Evolutionary conservation across 2,329 filamentous ascomycete species (phyloP).

Genomic region (Paecilomyces variotii): DNA sequence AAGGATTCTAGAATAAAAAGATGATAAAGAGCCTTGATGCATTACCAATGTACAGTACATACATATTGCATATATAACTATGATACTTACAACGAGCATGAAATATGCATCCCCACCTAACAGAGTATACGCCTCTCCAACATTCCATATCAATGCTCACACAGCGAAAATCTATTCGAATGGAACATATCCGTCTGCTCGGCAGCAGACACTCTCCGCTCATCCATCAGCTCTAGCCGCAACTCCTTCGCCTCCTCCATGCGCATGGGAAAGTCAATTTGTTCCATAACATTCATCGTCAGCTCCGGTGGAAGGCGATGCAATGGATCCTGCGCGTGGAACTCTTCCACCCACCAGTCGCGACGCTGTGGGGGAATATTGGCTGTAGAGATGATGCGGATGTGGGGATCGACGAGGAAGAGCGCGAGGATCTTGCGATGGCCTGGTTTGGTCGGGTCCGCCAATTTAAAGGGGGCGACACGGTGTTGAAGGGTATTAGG

Average conservation of each 20-base stretch:
- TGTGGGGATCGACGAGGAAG: slow-evolving; percentile 18
- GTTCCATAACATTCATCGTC: slow-evolving; percentile 18
- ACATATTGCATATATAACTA: too few species aligned
- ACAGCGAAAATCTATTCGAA: neutral
- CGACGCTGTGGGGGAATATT: slow-evolving; percentile 16
- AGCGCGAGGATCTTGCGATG: slow-evolving; percentile 19
- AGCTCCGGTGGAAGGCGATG: slow-evolving; percentile 14
- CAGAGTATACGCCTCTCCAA: neutral
- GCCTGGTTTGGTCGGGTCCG: slow-evolving; percentile 12
- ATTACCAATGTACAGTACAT: too few species aligned
- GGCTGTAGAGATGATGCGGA: slow-evolving; percentile 16
- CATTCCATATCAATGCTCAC: neutral
- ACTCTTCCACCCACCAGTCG: neutral
- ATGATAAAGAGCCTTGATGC: too few species aligned
- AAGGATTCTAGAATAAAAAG: too few species aligned
- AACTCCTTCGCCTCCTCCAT: slow-evolving; percentile 32
- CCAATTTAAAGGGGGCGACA: slow-evolving; percentile 13
- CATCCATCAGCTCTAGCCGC: slow-evolving; percentile 33
- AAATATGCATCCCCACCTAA: neutral
- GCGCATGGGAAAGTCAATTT: slow-evolving; percentile 18
- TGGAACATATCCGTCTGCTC: slow-evolving; percentile 6
- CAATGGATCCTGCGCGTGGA: neutral
- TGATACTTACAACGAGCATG: neutral
- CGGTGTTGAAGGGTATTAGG: slow-evolving; percentile 16
- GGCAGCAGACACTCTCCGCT: slow-evolving; percentile 15